Evolutionary conservation across 2,329 filamentous ascomycete genomes (phyloP), one percentile per base, ranked within the genome.

Genomic region (Aspergillus fijiensis): DNA sequence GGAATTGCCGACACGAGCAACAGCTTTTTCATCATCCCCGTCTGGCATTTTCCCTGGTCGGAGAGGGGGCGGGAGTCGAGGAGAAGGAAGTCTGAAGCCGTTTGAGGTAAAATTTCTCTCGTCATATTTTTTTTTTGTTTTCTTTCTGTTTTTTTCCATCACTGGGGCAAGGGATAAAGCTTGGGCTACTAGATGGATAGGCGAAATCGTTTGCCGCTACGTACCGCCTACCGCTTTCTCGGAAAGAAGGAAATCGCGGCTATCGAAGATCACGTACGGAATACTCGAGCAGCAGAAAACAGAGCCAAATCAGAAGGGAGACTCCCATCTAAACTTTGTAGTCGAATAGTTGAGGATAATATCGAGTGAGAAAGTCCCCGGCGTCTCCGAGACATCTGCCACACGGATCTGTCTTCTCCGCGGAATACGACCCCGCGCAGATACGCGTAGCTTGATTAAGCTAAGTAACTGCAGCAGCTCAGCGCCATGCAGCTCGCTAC

Each of bases 11-110:
- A 94, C 59, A 69, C 69, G 10, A 76, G 70, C 53, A 81, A 81
- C 62, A 93, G 90, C 80, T 96, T 96, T 85, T 93, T 96, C 81
- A 82, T 93, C 74, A 86, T 95, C 60, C 92, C 92, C 53, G 91
- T 96, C 63, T 87, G 89, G 69, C 91, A 96, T 81, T 94, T 96
- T 82, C 92, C 92, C 45, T 96, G 92, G 92, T 93, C 89, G 45
- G 89, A 89, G 70, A 88, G 89, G 80, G 89, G 86, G 49, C 85
- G 55, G 25, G 61, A 53, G 51, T 57, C 55, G 12, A 53, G 45
- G 5, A n/a, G 47, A n/a, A 27, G 9, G 11, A 31, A n/a, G 1
- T 14, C 16, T 12, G 42, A 48, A 11, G n/a, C 14, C 7, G 5
- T 19, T 7, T 45, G 39, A 45, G 14, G 33, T 16, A 16, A 12